phyloP scores from a whole-genome alignment of 2,329 filamentous ascomycete genomes.

The Bisporella sp. region DNA sequence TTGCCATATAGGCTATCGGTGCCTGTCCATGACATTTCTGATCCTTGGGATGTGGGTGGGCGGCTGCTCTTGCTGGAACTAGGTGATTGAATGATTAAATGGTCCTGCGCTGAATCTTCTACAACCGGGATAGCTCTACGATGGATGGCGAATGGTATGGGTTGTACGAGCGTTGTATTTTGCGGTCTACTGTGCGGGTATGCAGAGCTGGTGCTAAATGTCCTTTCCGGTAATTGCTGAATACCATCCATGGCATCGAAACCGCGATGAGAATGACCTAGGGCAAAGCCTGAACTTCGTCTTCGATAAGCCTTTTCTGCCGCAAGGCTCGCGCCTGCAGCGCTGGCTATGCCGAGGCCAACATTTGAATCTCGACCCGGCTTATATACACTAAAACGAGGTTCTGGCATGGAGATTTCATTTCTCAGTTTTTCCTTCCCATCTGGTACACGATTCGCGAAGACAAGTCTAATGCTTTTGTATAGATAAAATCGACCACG shows the following conservation, averaged over 20 bases:
- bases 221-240: conserved; percentile 16
- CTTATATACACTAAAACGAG: conserved; percentile 80
- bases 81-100: conserved; percentile 27
- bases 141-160: conserved; percentile 43
- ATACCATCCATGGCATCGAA: conserved; percentile 25
- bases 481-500: conserved; percentile 84
- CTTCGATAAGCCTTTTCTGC: conserved; percentile 53
- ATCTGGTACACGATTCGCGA: conserved; percentile 92
- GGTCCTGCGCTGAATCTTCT: conserved; percentile 9
- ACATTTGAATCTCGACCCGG: conserved; percentile 27
- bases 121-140: conserved; percentile 10
- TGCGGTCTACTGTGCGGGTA: conserved; percentile 20
- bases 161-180: conserved; percentile 33
- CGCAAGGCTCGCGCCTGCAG: conserved; percentile 43
- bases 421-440: conserved; percentile 89
- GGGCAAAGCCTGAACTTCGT: conserved; percentile 44
- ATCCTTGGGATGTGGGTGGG: conserved; percentile 28
- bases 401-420: conserved; percentile 84
- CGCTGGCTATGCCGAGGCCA: conserved; percentile 24
- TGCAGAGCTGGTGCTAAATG: conserved; percentile 12
- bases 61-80: conserved; percentile 23
- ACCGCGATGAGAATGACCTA: conserved; percentile 22
- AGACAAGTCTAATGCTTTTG: conserved; percentile 88
- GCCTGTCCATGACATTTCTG: conserved; percentile 19
- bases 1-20: conserved; percentile 50